Evolutionary conservation across 2,329 filamentous ascomycete genomes (phyloP).

Genomic region (Mycosphaerelloides madeirae): DNA sequence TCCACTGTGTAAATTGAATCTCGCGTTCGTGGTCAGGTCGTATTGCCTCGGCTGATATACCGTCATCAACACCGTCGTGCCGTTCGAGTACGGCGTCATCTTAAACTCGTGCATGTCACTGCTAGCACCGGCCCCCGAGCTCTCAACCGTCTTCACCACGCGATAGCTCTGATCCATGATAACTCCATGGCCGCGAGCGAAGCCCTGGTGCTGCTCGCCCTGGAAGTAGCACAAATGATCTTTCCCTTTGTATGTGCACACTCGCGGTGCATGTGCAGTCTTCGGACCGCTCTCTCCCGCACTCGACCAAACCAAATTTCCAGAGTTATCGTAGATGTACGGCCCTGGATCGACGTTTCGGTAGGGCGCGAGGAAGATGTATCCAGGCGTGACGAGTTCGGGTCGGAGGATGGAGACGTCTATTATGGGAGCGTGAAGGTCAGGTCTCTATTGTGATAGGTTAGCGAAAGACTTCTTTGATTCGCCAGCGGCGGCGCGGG

Average conservation of each 20-base stretch:
- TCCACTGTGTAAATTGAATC: constrained; percentile 36
- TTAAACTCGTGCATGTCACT: constrained; percentile 53
- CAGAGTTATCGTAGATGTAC: constrained; percentile 50
- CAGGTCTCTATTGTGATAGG: constrained; percentile 31
- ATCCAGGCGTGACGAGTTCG: constrained; percentile 41
- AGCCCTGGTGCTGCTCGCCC: constrained; percentile 49
- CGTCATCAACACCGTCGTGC: constrained; percentile 37
- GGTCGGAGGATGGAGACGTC: constrained; percentile 31
- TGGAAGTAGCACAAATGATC: constrained; percentile 52
- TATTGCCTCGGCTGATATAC: constrained; percentile 38
- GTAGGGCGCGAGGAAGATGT: constrained; percentile 50
- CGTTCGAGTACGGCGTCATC: constrained; percentile 40
- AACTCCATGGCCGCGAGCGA: constrained; percentile 49
- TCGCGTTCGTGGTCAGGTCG: constrained; percentile 42
- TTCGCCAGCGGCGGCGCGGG: not conserved
- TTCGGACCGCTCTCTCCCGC: constrained; percentile 47
- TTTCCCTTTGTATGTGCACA: constrained; percentile 46
- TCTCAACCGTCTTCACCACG: constrained; percentile 45
- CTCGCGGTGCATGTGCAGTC: constrained; percentile 46
- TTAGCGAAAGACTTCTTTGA: constrained; percentile 9
- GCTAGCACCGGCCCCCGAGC: constrained; percentile 36
- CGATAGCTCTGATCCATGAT: constrained; percentile 50
- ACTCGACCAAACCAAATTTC: constrained; percentile 49
- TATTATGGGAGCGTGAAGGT: constrained; percentile 36
- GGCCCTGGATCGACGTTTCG: constrained; percentile 46